Base-by-base conservation (phyloP, 768 basidiomycete genomes). In the Tricholoma sp. region DNA sequence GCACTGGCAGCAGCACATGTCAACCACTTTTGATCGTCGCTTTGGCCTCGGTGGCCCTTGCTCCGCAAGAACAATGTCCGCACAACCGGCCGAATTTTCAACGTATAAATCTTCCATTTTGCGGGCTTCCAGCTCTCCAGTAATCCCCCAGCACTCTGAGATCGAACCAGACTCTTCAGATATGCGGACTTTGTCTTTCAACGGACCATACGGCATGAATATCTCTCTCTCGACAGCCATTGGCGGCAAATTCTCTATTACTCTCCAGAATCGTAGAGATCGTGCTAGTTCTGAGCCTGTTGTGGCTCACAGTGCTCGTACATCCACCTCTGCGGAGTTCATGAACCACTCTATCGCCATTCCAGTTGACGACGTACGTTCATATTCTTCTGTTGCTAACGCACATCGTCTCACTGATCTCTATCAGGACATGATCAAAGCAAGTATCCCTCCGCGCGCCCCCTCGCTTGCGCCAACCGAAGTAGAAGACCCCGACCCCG, bases 381-480 rank as follows among this genome's bases (percentile, higher is more conserved):
- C 28, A 5, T 18, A 32, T 33, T 18, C 15, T 32, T 5, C 1
- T 18, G 0, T 48, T 11, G 44, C 17, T 13, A 2, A 33, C 17
- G 37, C 33, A n/a, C 45, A 20, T 31, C 49, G 15, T n/a, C 10
- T 54, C 36, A 51, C 32, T 5, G 20, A 33, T n/a, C 20, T 13
- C 20, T 33, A 11, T 49, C n/a, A 53, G 29, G 32, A 33, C 10
- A 41, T 41, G 1, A 44, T 44, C n/a, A 29, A 37, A 12, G 29
- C 55, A 17, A 10, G n/a, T 12, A 28, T 52, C 2, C 55, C 34
- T 32, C 17, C 17, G 7, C 66, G 69, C n/a, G 28, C 63, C 31
- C 66, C 66, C 1, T 76, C 75, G 0, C 72, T 68, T 1, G 66
- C 68, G 0, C 68, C 72, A 2, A 77, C 77, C 1, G 76, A 76